A percentile compares a stretch with the other conserved stretches of the same genome.
phyloP scores from a whole-genome alignment of 2,329 filamentous ascomycete species.

The Cercospora canescens region DNA sequence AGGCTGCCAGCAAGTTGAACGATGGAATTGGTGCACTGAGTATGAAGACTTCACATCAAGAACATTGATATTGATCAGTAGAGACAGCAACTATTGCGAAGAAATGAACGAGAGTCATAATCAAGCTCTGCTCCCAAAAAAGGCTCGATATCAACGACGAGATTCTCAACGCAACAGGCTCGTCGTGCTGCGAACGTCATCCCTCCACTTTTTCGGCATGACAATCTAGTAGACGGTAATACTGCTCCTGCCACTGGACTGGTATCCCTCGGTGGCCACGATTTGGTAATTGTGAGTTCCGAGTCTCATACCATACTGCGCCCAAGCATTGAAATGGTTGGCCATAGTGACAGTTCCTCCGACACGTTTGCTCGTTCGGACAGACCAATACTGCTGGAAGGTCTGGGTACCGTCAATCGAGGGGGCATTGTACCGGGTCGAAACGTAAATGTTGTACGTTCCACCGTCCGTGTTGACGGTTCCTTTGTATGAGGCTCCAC shows the following conservation, averaged over 20 bases:
- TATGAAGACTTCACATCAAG: neutral
- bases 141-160: neutral
- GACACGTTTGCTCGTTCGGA: conserved; percentile 38
- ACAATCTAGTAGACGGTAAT: conserved; percentile 37
- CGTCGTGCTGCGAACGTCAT: too few species aligned
- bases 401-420: conserved; percentile 44
- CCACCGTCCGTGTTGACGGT: conserved; percentile 54
- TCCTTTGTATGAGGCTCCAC: conserved; percentile 51
- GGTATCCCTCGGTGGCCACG: conserved; percentile 45
- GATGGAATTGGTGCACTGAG: neutral
- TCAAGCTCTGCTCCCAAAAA: neutral
- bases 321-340: conserved; percentile 33
- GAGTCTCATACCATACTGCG: conserved; percentile 27
- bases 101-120: neutral
- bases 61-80: neutral
- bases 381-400: conserved; percentile 47
- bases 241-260: conserved; percentile 40
- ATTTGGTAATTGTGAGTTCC: conserved; percentile 43
- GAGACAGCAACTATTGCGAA: neutral
- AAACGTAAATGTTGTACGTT: conserved; percentile 54
- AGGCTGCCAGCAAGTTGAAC: neutral
- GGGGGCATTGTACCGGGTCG: conserved; percentile 43
- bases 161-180: neutral
- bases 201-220: neutral
- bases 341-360: conserved; percentile 29